A percentile compares a stretch with the other conserved stretches of the same genome.
Conservation (phyloP, 2,329 filamentous ascomycete species). For the Tolypocladium paradoxum region DNA sequence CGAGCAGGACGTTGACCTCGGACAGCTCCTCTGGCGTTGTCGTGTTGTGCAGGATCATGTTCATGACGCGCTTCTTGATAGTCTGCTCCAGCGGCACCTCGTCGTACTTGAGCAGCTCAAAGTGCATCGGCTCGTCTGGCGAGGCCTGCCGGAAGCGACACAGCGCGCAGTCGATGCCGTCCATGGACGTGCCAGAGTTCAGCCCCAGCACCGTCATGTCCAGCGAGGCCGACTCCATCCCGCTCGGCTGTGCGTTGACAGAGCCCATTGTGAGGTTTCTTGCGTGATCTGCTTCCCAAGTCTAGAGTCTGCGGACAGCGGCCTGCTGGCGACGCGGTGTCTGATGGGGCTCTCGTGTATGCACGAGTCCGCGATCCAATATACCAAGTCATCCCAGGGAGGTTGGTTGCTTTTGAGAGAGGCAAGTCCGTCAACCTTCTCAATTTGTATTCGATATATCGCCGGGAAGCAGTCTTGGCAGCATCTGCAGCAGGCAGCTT, state of each 20-base stretch:
- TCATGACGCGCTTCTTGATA: conserved; percentile 46
- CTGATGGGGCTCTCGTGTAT: neutral
- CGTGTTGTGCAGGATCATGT: conserved; percentile 42
- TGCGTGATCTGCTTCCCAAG: neutral
- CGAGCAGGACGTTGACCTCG: conserved; percentile 45
- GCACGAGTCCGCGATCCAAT: neutral
- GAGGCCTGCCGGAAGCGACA: conserved; percentile 44
- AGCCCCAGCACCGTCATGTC: conserved; percentile 43
- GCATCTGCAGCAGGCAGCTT: neutral
- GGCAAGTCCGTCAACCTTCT: too few relatives aligned
- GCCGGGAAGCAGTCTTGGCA: too few relatives aligned
- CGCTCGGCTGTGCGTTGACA: neutral
- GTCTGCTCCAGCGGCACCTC: conserved; percentile 41
- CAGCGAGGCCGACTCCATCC: conserved; percentile 16
- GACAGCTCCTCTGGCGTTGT: conserved; percentile 43
- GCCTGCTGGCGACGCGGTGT: neutral
- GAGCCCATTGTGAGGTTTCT: neutral
- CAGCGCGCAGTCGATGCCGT: conserved; percentile 47
- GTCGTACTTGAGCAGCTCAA: conserved; percentile 45
- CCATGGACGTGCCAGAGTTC: conserved; percentile 38
- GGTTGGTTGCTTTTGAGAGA: neutral
- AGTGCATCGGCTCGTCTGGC: conserved; percentile 40
- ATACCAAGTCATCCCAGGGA: neutral
- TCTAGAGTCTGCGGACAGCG: neutral
- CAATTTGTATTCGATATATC: neutral